Conservation (phyloP, 805 yeast genomes). For the Sugiyamaella floridensis region DNA sequence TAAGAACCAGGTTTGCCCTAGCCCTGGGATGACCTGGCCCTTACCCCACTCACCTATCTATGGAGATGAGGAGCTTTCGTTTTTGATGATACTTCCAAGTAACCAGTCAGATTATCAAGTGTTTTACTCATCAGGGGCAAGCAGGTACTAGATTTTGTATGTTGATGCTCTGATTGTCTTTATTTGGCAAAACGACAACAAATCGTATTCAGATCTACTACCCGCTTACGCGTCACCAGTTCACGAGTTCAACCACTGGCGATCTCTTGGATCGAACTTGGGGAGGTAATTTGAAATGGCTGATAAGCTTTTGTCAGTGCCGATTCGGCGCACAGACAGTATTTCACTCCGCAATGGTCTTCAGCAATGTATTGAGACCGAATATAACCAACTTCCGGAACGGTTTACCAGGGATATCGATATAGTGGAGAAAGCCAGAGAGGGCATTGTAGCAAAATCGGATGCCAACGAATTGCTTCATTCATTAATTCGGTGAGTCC, state of each 20-base stretch:
- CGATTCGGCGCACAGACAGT: slow-evolving; percentile 42
- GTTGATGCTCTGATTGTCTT: too few relatives aligned
- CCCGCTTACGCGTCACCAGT: not conserved
- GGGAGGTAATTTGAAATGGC: slow-evolving; percentile 4
- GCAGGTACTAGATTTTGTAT: too few relatives aligned
- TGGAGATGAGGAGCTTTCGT: too few relatives aligned
- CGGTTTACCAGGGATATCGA: slow-evolving; percentile 36
- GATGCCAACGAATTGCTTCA: slow-evolving; percentile 7
- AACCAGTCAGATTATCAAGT: too few relatives aligned
- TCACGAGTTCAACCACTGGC: too few relatives aligned
- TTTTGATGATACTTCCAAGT: too few relatives aligned
- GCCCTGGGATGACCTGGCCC: too few relatives aligned
- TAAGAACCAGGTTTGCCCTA: too few relatives aligned
- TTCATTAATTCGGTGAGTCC: slow-evolving; percentile 6
- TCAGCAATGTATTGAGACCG: slow-evolving; percentile 41
- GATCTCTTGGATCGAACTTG: too few relatives aligned
- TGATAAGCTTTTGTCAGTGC: slow-evolving; percentile 43
- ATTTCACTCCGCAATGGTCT: slow-evolving; percentile 37
- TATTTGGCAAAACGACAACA: not conserved
- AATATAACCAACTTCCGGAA: slow-evolving; percentile 39
- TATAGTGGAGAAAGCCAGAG: slow-evolving; percentile 29
- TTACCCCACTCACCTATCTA: too few relatives aligned
- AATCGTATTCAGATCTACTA: not conserved
- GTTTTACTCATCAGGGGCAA: too few relatives aligned
- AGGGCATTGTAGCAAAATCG: slow-evolving; percentile 11